phyloP scores from a whole-genome alignment of 2,329 filamentous ascomycete species.

The Apiospora phragmitis region DNA sequence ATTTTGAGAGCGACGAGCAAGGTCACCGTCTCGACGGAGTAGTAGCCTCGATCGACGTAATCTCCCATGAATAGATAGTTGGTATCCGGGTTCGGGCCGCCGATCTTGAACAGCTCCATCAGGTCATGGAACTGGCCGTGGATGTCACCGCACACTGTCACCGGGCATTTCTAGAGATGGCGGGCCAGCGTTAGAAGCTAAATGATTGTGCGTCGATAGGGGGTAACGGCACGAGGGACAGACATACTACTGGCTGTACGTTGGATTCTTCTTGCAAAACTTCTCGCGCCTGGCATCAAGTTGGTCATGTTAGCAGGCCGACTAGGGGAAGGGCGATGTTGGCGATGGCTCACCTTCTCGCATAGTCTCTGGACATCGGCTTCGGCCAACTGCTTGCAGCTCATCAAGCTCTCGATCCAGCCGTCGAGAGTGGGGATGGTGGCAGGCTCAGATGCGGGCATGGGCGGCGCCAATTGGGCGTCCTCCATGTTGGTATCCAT shows the following conservation, averaged over 20 bases:
- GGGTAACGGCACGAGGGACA: conserved; percentile 29
- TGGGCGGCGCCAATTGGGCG: conserved; percentile 68
- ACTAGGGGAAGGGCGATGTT: not conserved
- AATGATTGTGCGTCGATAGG: not conserved
- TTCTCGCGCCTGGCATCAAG: conserved; percentile 75
- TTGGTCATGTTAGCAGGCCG: conserved; percentile 19
- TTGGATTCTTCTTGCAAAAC: conserved; percentile 97
- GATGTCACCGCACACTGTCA: conserved; percentile 98
- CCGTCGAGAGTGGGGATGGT: conserved; percentile 92
- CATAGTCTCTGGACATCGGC: conserved; percentile 93
- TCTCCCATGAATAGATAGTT: conserved; percentile 99
- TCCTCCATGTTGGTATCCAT: conserved; percentile 99
- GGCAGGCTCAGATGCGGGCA: conserved; percentile 71
- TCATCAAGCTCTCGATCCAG: conserved; percentile 98
- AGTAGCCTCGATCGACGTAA: conserved; percentile 98
- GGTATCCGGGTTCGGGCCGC: conserved; percentile 95
- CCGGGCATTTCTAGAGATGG: conserved; percentile 80
- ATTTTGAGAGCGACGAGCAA: conserved; percentile 96
- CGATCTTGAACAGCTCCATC: conserved; percentile 99
- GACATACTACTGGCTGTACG: conserved; percentile 89
- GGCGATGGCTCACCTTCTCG: conserved; percentile 73
- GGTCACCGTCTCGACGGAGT: conserved; percentile 94
- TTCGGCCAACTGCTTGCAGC: conserved; percentile 96
- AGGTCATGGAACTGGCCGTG: conserved; percentile 98
- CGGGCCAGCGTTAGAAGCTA: conserved; percentile 28